A percentile compares a stretch with the other conserved stretches of the same genome.
Evolutionary conservation across 2,329 filamentous ascomycete species (phyloP).

Genomic region (Fusarium xylarioides): DNA sequence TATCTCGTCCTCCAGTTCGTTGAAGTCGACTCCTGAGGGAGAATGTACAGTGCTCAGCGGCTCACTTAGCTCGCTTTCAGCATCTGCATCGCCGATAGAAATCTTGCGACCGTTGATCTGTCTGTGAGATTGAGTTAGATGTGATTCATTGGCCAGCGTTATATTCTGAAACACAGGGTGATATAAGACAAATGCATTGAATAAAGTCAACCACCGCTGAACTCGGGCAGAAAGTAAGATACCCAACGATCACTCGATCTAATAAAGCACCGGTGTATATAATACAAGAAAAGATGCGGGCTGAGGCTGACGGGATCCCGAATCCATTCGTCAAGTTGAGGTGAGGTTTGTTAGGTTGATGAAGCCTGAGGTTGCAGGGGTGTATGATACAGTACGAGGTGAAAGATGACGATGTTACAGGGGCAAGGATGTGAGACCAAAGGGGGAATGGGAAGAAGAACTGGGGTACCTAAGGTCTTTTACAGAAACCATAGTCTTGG

Average conservation of each 20-base stretch:
- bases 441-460: constrained; percentile 3
- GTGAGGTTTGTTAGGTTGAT: not conserved
- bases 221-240: not conserved
- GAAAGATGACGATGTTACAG: constrained; percentile 3
- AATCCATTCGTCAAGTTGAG: not conserved
- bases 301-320: not conserved
- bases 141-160: not conserved
- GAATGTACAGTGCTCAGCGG: constrained; percentile 48
- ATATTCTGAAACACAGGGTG: not conserved
- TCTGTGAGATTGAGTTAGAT: constrained; percentile 42
- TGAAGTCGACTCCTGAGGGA: constrained; percentile 50
- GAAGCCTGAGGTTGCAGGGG: constrained; percentile 13
- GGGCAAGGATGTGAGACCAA: constrained; percentile 15
- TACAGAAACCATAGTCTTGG: constrained; percentile 14
- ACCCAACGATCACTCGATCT: not conserved
- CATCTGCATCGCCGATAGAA: constrained; percentile 51
- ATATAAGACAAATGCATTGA: not conserved
- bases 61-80: constrained; percentile 56
- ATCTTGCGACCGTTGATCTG: constrained; percentile 43
- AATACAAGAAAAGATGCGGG: not conserved
- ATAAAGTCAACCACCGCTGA: not conserved
- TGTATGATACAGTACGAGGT: constrained; percentile 11
- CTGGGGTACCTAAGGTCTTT: constrained; percentile 27
- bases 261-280: not conserved
- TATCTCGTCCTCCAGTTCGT: constrained; percentile 62